Percentiles rank a stretch among this genome's conserved stretches.
Evolutionary conservation across 495 filamentous ascomycete genomes (phyloP).

Genomic region (Astrothelium macrocarpum): DNA sequence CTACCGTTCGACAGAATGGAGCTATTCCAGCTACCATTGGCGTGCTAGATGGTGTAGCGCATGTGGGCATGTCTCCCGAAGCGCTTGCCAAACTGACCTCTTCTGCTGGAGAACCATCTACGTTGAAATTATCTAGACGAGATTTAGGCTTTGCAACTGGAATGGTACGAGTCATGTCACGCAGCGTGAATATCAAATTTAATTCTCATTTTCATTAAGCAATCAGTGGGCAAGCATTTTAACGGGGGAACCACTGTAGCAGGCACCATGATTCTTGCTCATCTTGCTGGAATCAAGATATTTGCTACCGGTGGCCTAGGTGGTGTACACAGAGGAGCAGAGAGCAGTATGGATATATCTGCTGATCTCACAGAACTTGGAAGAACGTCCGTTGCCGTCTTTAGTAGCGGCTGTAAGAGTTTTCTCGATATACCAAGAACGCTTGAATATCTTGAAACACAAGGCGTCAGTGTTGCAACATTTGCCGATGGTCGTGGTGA

Average conservation of each 20-base stretch:
- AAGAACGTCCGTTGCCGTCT: slow-evolving; percentile 78
- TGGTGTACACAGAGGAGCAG: slow-evolving; percentile 86
- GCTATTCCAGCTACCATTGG: slow-evolving; percentile 90
- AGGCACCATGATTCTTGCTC: slow-evolving; percentile 82
- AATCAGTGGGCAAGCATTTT: slow-evolving; percentile 48
- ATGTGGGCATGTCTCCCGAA: slow-evolving; percentile 60
- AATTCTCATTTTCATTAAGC: slow-evolving; percentile 37
- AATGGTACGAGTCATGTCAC: slow-evolving; percentile 42
- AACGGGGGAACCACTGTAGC: slow-evolving; percentile 90
- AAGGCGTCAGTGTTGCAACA: slow-evolving; percentile 76
- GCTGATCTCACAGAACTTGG: slow-evolving; percentile 92
- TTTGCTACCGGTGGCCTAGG: slow-evolving; percentile 83
- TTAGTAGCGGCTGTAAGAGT: slow-evolving; percentile 87
- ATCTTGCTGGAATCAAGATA: slow-evolving; percentile 79
- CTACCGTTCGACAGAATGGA: slow-evolving; percentile 65
- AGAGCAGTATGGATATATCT: slow-evolving; percentile 82
- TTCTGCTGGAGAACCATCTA: slow-evolving; percentile 50
- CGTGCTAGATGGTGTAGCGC: slow-evolving; percentile 68
- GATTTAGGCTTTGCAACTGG: slow-evolving; percentile 77
- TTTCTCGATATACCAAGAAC: slow-evolving; percentile 89
- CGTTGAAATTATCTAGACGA: slow-evolving; percentile 73
- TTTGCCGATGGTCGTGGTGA: slow-evolving; percentile 69
- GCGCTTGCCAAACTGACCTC: slow-evolving; percentile 63
- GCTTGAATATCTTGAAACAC: slow-evolving; percentile 88
- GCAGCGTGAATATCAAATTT: neutral